Percentiles rank a stretch among this genome's conserved stretches.
Conservation (phyloP, 2,329 filamentous ascomycete species). For the Aspergillus proliferans region DNA sequence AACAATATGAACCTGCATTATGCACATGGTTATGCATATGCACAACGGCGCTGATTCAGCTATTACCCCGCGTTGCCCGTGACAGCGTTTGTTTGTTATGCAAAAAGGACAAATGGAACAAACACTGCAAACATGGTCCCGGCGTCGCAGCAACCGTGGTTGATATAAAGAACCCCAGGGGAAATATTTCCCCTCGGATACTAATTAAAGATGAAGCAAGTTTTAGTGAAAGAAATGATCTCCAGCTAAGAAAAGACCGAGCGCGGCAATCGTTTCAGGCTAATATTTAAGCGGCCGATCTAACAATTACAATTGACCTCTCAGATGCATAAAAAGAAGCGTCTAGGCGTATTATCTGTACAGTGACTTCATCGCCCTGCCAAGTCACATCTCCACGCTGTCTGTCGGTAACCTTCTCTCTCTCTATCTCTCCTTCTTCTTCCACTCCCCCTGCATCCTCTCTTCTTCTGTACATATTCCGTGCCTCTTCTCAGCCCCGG, state of each 20-base stretch:
- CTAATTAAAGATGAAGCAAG: background rate
- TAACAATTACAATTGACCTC: background rate
- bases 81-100: background rate
- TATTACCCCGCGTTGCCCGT: background rate
- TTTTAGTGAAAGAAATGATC: background rate
- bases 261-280: background rate
- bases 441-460: background rate
- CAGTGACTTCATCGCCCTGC: background rate
- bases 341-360: background rate
- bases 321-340: too few relatives aligned
- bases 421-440: background rate
- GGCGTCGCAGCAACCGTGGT: background rate
- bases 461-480: background rate
- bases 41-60: background rate
- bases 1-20: slow-evolving; percentile 26
- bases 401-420: background rate
- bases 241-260: background rate
- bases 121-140: background rate
- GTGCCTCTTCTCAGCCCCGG: background rate
- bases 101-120: background rate
- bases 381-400: background rate
- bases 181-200: background rate
- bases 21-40: slow-evolving; percentile 9
- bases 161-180: background rate
- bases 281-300: background rate